These are phyloP conservation scores for Colletotrichum endophyticum DNA, from an alignment of 2,329 filamentous ascomycete species.

Conservation along the genomic window DNA sequence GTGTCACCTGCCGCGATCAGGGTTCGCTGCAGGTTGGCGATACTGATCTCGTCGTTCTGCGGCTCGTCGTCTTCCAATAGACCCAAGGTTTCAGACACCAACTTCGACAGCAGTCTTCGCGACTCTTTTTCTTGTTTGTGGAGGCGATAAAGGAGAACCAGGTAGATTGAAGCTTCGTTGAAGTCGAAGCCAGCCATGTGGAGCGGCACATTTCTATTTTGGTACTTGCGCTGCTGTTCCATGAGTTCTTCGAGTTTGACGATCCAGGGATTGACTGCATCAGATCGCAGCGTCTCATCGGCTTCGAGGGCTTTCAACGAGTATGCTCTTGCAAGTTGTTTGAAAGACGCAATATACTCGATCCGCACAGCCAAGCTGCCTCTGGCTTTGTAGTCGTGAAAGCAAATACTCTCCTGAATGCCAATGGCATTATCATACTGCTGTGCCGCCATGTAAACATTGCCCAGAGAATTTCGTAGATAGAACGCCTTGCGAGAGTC, in stretches of 20 bases:
- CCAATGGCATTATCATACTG: conserved; percentile 37
- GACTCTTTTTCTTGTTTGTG: conserved; percentile 31
- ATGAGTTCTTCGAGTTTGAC: conserved; percentile 38
- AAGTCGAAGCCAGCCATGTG: conserved; percentile 45
- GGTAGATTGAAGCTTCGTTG: conserved; percentile 45
- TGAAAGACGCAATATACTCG: conserved; percentile 44
- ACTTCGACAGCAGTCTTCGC: conserved; percentile 30
- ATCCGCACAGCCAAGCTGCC: conserved; percentile 43
- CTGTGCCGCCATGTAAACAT: conserved; percentile 37
- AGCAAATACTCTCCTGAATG: conserved; percentile 39
- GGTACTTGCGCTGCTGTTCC: conserved; percentile 39
- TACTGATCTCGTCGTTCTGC: conserved; percentile 44
- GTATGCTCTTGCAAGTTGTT: conserved; percentile 42
- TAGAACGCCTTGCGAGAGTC: conserved; percentile 42
- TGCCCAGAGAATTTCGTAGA: conserved; percentile 40
- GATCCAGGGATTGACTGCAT: conserved; percentile 35
- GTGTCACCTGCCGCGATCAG: conserved; percentile 42
- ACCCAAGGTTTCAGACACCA: conserved; percentile 41
- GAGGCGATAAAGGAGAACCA: conserved; percentile 41
- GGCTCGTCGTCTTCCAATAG: conserved; percentile 45
- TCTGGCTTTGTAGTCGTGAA: conserved; percentile 41
- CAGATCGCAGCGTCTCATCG: conserved; percentile 17
- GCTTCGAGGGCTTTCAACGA: conserved; percentile 13
- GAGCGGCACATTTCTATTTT: conserved; percentile 42
- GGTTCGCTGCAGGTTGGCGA: conserved; percentile 44